Conservation (phyloP, 192 early-diverging fungal species). For the Coemansia sp. region DNA sequence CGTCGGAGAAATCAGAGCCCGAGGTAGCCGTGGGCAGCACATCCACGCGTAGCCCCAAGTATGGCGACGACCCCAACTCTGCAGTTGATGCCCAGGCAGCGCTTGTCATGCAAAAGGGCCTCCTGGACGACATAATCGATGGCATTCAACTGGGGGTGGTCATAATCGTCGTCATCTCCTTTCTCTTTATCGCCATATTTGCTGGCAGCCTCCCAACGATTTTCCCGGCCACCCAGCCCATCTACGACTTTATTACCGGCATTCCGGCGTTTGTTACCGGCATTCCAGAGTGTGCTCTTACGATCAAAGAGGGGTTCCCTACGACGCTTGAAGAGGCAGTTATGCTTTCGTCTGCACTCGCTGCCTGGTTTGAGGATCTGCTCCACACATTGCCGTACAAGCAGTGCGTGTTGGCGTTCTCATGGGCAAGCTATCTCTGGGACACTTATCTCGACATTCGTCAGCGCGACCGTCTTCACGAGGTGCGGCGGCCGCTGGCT, state of each 20-base stretch:
- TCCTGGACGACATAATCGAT: slow-evolving; percentile 55
- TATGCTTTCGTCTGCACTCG: neutral
- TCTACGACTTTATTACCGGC: slow-evolving; percentile 26
- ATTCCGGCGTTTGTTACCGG: slow-evolving; percentile 17
- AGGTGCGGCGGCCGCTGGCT: slow-evolving; percentile 67
- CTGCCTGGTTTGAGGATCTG: slow-evolving; percentile 14
- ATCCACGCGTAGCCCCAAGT: slow-evolving; percentile 15
- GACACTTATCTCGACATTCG: slow-evolving; percentile 83
- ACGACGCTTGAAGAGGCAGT: slow-evolving; percentile 24
- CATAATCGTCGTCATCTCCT: slow-evolving; percentile 30
- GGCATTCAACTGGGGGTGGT: slow-evolving; percentile 46
- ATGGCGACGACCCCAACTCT: slow-evolving; percentile 32
- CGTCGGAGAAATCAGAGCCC: slow-evolving; percentile 2
- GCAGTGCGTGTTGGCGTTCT: slow-evolving; percentile 73
- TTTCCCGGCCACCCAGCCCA: slow-evolving; percentile 44
- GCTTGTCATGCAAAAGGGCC: slow-evolving; percentile 51
- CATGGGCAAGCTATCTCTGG: slow-evolving; percentile 71
- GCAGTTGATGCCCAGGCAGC: slow-evolving; percentile 48
- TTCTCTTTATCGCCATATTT: slow-evolving; percentile 37
- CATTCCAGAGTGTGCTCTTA: slow-evolving; percentile 24
- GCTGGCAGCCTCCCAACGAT: slow-evolving; percentile 37
- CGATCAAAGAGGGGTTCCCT: slow-evolving; percentile 14
- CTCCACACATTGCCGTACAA: slow-evolving; percentile 71
- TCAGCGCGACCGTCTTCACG: slow-evolving; percentile 72
- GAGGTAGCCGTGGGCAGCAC: slow-evolving; percentile 2